These are phyloP conservation scores for Aspergillus saccharolyticus DNA, from an alignment of 495 filamentous ascomycete species.

Conservation along the genomic window DNA sequence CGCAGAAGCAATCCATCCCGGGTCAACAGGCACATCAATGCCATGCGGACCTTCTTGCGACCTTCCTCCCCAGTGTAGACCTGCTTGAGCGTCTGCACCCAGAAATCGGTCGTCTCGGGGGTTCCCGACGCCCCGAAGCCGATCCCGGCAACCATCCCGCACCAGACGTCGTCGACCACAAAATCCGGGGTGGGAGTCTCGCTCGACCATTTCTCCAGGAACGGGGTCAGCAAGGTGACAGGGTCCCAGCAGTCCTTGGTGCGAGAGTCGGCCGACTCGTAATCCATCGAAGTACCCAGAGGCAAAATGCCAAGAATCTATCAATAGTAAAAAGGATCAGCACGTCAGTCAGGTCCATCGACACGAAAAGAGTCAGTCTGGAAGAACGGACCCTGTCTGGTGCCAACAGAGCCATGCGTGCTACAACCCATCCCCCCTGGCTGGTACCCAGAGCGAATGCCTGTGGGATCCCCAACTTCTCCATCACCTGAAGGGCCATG, in stretches of 20 bases:
- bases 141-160: conserved; percentile 52
- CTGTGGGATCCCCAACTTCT: conserved; percentile 51
- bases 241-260: conserved; percentile 58
- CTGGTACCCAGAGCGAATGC: conserved; percentile 59
- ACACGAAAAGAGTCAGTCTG: background rate
- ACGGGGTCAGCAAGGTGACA: conserved; percentile 35
- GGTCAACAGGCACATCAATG: conserved; percentile 49
- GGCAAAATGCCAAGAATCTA: conserved; percentile 56
- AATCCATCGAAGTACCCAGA: conserved; percentile 60
- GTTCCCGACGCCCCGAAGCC: conserved; percentile 47
- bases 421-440: conserved; percentile 61
- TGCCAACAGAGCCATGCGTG: conserved; percentile 56
- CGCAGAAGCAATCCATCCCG: conserved; percentile 55
- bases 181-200: conserved; percentile 48
- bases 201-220: conserved; percentile 45
- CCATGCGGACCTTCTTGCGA: conserved; percentile 52
- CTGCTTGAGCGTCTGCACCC: conserved; percentile 48
- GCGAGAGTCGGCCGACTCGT: conserved; percentile 51
- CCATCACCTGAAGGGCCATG: conserved; percentile 47
- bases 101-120: conserved; percentile 41
- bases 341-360: background rate
- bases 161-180: conserved; percentile 49
- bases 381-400: conserved; percentile 45
- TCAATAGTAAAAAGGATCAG: background rate
- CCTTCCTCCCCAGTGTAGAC: conserved; percentile 61